Conservation (phyloP, 306 rosid genomes). For the Vigna nakashimae region DNA sequence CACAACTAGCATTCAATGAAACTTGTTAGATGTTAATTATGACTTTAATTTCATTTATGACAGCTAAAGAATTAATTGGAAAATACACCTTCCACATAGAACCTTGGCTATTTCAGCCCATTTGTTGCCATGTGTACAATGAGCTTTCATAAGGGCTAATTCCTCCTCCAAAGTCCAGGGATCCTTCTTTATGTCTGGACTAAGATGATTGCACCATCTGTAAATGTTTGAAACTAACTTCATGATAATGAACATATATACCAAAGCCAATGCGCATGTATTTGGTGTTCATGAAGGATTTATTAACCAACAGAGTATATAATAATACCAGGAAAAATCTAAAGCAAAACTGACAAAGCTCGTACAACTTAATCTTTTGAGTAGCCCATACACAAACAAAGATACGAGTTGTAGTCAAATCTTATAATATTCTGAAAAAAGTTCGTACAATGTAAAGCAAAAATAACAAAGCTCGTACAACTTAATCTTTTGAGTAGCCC, state of each 20-base stretch:
- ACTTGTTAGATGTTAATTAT: neutral
- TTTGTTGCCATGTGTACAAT: conserved; percentile 78
- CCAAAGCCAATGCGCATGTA: neutral
- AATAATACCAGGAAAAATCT: neutral
- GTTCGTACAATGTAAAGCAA: neutral
- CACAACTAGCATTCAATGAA: conserved; percentile 23
- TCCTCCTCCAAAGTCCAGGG: conserved; percentile 96
- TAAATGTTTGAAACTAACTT: conserved; percentile 39
- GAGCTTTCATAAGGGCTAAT: conserved; percentile 86
- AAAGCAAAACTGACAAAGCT: neutral
- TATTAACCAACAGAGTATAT: neutral
- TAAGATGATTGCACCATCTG: conserved; percentile 99
- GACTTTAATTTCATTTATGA: conserved; percentile 34
- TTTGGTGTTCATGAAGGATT: neutral
- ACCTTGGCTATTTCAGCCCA: conserved; percentile 98
- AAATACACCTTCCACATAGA: conserved; percentile 82
- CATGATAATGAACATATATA: neutral
- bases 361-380: neutral
- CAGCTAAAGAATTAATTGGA: conserved; percentile 34
- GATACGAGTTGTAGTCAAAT: conserved; percentile 18
- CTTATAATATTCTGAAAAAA: neutral
- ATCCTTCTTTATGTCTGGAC: conserved; percentile 91
- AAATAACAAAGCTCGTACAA: neutral
- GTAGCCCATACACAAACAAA: conserved; percentile 28
- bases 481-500: neutral